Evolutionary conservation across 2,329 filamentous ascomycete genomes (phyloP).

Genomic region (Ceratocystis lukuohia): DNA sequence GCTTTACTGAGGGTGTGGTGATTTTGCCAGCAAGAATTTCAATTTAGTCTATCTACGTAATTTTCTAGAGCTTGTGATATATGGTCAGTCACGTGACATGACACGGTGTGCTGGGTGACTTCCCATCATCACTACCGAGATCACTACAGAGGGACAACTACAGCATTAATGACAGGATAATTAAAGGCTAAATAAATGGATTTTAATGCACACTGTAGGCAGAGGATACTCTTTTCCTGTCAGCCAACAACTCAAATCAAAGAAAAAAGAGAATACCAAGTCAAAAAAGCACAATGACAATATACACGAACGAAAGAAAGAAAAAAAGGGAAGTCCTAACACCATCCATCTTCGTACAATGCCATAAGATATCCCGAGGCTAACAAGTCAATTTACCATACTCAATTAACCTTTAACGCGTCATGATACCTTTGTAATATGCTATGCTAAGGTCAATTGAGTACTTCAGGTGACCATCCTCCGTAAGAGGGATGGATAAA

Average conservation of each 20-base stretch:
- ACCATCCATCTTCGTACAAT: neutral
- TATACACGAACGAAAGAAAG: slow-evolving; percentile 4
- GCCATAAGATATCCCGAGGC: no score
- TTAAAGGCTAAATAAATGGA: neutral
- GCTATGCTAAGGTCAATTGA: slow-evolving; percentile 55
- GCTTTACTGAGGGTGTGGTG: neutral
- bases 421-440: slow-evolving; percentile 55
- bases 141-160: neutral
- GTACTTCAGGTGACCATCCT: slow-evolving; percentile 58
- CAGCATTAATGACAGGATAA: neutral
- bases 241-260: neutral
- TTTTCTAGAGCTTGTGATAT: neutral
- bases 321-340: neutral
- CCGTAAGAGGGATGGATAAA: slow-evolving; percentile 51
- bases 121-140: neutral
- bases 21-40: neutral
- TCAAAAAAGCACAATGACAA: neutral
- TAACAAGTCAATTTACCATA: no score
- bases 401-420: slow-evolving; percentile 21
- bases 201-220: neutral
- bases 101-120: neutral
- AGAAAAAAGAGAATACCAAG: slow-evolving; percentile 1
- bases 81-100: neutral
- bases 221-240: neutral
- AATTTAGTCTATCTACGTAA: no score